Evolutionary conservation across 1,284 basidiomycete species (phyloP).

Genomic region (Anthracocystis walkeri): DNA sequence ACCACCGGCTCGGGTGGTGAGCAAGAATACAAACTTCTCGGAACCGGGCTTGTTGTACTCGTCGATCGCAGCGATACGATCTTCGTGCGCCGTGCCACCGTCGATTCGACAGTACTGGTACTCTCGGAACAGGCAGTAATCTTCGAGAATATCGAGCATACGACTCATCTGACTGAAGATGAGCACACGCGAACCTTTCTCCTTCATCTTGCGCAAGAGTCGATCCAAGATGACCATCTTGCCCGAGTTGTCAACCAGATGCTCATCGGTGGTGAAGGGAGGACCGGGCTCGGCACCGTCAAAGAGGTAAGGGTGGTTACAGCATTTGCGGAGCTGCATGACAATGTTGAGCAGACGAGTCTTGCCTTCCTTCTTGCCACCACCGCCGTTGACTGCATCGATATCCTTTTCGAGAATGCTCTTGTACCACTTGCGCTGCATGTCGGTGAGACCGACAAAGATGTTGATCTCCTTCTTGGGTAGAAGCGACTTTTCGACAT

Average conservation of each 20-base stretch:
- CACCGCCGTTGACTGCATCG: conserved; percentile 85
- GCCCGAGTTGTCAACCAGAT: conserved; percentile 91
- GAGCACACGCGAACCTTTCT: conserved; percentile 90
- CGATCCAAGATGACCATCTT: conserved; percentile 99
- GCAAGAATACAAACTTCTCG: conserved; percentile 95
- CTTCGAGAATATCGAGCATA: conserved; percentile 92
- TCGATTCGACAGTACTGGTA: conserved; percentile 95
- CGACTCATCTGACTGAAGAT: conserved; percentile 99
- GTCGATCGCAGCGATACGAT: conserved; percentile 94
- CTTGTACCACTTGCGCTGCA: conserved; percentile 92
- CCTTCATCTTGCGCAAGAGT: conserved; percentile 84
- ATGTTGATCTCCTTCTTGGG: conserved; percentile 99
- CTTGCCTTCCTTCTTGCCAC: conserved; percentile 93
- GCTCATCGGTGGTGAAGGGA: conserved; percentile 97
- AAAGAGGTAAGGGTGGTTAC: conserved; percentile 75
- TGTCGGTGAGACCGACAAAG: conserved; percentile 95
- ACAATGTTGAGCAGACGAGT: conserved; percentile 98
- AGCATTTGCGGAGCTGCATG: conserved; percentile 83
- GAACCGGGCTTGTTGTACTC: conserved; percentile 95
- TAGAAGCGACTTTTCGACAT: conserved; percentile 94
- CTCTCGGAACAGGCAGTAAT: conserved; percentile 92
- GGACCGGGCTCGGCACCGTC: conserved; percentile 84
- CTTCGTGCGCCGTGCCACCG: conserved; percentile 93
- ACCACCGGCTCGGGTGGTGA: conserved; percentile 98
- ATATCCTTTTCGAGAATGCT: conserved; percentile 95